Conservation (phyloP, 805 yeast genomes). For the Nakazawaea wyomingensis region DNA sequence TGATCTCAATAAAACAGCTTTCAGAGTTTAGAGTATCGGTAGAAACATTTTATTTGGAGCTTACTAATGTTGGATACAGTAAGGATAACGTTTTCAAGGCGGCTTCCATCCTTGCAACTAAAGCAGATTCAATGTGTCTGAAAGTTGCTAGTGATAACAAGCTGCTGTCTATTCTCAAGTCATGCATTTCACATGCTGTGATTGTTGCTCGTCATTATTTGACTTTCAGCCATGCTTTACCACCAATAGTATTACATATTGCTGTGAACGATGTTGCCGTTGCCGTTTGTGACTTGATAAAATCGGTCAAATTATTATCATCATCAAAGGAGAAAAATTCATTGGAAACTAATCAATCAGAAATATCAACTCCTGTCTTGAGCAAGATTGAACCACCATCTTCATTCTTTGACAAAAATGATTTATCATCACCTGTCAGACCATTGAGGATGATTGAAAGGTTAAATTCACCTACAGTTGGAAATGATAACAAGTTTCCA, state of each 20-base stretch:
- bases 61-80: slow-evolving; percentile 21
- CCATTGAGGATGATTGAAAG: slow-evolving; percentile 67
- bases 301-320: slow-evolving; percentile 39
- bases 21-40: slow-evolving; percentile 42
- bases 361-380: slow-evolving; percentile 13
- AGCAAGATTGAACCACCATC: slow-evolving; percentile 5
- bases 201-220: slow-evolving; percentile 74
- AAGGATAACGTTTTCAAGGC: slow-evolving; percentile 43
- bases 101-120: slow-evolving; percentile 43
- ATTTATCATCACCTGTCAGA: slow-evolving; percentile 44
- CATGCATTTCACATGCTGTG: slow-evolving; percentile 68
- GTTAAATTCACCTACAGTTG: slow-evolving; percentile 26
- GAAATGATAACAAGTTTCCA: slow-evolving; percentile 18
- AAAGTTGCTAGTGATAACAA: slow-evolving; percentile 22
- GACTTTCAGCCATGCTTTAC: slow-evolving; percentile 57
- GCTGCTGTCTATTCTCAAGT: slow-evolving; percentile 36
- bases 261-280: slow-evolving; percentile 72
- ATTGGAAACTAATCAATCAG: slow-evolving; percentile 1
- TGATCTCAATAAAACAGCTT: slow-evolving; percentile 40
- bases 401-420: slow-evolving; percentile 10
- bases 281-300: slow-evolving; percentile 55
- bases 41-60: slow-evolving; percentile 36
- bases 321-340: slow-evolving; percentile 12
- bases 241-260: slow-evolving; percentile 65
- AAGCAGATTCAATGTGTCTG: slow-evolving; percentile 28